Evolutionary conservation across 805 yeast genomes (phyloP), one percentile per base, ranked within the genome.

Genomic region (Cyberlindnera mrakii): DNA sequence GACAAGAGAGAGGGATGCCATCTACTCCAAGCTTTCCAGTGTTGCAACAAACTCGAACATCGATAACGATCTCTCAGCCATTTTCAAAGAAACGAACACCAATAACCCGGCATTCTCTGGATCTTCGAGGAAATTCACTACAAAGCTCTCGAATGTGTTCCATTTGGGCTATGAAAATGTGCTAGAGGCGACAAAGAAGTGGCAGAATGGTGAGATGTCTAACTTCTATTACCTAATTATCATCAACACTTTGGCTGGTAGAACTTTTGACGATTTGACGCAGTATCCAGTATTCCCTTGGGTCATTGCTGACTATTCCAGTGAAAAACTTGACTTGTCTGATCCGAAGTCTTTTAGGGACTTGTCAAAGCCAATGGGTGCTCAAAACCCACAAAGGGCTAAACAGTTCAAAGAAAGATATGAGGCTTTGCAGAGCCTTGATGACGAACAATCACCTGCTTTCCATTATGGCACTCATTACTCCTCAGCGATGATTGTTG

Each of bases 391-490:
- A 3, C 69, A 68, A 3, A 68, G 96, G 44, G 85, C 80, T 3
- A 50, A 56, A 0, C 78, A 78, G 53, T 88, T 87, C 53, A 64
- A 67, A 38, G 93, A 86, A 43, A 63, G 96, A 41, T 89, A 71
- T 53, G 82, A 82, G 17, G 89, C 95, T 0, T 63, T 86, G 19
- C 72, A 67, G 18, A 78, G 84, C 42, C 65, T 88, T 44, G 53
- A 74, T 15, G 89, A 83, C 49, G 68, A 63, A 0, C 55, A 65
- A 5, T 68, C 87, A 0, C 88, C 89, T 0, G 85, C 96, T 0
- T 88, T 88, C 61, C 96, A 88, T 59, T 88, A 88, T 55, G 96
- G 96, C 2, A 89, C 96, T 0, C 96, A 88, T 60, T 88, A 88
- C 58, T 87, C 96, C 0, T 85, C 95, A 0, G 95, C 96, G 0